A percentile compares a stretch with the other conserved stretches of the same genome.
Evolutionary conservation across 164 flowering plant species (phyloP).

Genomic region (Pachysandra terminalis): DNA sequence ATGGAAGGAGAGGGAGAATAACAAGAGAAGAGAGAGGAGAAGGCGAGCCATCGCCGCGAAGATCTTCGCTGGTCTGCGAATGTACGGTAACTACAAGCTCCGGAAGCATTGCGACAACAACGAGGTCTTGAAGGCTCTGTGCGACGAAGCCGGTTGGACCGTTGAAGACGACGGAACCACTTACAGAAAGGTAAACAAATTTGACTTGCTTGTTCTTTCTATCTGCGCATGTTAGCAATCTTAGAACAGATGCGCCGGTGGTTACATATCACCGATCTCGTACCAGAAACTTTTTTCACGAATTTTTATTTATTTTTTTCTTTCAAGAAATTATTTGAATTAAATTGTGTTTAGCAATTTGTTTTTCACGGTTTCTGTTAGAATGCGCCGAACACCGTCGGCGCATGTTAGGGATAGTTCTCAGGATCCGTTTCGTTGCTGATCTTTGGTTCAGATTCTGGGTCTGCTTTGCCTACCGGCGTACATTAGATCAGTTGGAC

Average conservation of each 20-base stretch:
- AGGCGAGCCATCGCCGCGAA: conserved; percentile 88
- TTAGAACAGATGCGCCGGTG: too few relatives aligned
- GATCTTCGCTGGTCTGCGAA: conserved; percentile 77
- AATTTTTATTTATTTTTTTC: too few relatives aligned
- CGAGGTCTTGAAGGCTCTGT: conserved; percentile 88
- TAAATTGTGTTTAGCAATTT: too few relatives aligned
- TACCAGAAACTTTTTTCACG: not conserved
- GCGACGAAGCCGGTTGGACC: conserved; percentile 88
- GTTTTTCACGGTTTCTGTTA: not conserved
- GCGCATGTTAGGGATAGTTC: not conserved
- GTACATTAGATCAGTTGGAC: conserved; percentile 7
- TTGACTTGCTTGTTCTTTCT: not conserved
- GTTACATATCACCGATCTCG: not conserved
- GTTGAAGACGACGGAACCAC: conserved; percentile 96
- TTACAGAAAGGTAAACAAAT: conserved; percentile 65
- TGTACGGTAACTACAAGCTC: conserved; percentile 80
- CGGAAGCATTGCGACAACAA: conserved; percentile 95
- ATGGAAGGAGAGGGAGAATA: conserved; percentile 93
- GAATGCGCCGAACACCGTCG: not conserved
- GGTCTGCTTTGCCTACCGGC: conserved; percentile 1
- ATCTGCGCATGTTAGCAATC: not conserved
- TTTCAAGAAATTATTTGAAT: too few relatives aligned
- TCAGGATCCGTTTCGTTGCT: not conserved
- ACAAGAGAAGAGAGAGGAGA: conserved; percentile 77
- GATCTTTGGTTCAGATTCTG: too few relatives aligned